phyloP scores from a whole-genome alignment of 345 rosid species.

The Populus davidiana region DNA sequence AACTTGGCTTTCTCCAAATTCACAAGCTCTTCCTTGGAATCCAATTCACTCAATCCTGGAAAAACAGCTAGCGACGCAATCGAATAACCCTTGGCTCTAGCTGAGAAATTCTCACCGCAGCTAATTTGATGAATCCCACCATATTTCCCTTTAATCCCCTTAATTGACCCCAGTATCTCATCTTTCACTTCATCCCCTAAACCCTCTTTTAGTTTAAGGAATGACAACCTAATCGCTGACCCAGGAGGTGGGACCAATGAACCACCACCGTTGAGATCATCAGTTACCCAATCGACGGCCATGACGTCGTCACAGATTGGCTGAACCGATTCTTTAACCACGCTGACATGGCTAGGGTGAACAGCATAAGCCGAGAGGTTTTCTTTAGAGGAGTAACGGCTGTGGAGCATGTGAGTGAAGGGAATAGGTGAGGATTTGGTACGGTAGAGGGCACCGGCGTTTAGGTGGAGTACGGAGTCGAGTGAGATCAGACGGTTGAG shows the following conservation, averaged over 20 bases:
- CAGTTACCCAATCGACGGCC: slow-evolving; percentile 80
- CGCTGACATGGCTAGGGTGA: slow-evolving; percentile 60
- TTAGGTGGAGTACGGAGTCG: slow-evolving; percentile 57
- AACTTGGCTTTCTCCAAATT: slow-evolving; percentile 49
- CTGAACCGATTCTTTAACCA: slow-evolving; percentile 52
- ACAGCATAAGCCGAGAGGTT: slow-evolving; percentile 49
- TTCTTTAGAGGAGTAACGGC: slow-evolving; percentile 66
- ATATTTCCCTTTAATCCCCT: slow-evolving; percentile 42
- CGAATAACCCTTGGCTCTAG: slow-evolving; percentile 67
- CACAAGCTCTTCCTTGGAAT: slow-evolving; percentile 38
- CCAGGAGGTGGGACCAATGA: slow-evolving; percentile 35
- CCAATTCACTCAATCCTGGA: slow-evolving; percentile 40
- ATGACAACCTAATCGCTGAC: slow-evolving; percentile 39
- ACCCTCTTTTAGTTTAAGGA: slow-evolving; percentile 61
- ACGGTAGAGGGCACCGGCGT: slow-evolving; percentile 56
- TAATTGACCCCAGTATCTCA: slow-evolving; percentile 49
- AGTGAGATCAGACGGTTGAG: slow-evolving; percentile 56
- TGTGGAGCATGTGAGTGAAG: slow-evolving; percentile 88
- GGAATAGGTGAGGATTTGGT: slow-evolving; percentile 36
- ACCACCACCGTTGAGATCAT: slow-evolving; percentile 25
- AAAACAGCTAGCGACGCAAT: slow-evolving; percentile 63
- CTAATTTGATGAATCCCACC: slow-evolving; percentile 47
- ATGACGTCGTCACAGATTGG: slow-evolving; percentile 72
- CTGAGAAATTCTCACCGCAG: slow-evolving; percentile 73
- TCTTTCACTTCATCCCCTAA: slow-evolving; percentile 39